phyloP scores from a whole-genome alignment of 192 early-diverging fungal genomes.

The Coemansia sp. region DNA sequence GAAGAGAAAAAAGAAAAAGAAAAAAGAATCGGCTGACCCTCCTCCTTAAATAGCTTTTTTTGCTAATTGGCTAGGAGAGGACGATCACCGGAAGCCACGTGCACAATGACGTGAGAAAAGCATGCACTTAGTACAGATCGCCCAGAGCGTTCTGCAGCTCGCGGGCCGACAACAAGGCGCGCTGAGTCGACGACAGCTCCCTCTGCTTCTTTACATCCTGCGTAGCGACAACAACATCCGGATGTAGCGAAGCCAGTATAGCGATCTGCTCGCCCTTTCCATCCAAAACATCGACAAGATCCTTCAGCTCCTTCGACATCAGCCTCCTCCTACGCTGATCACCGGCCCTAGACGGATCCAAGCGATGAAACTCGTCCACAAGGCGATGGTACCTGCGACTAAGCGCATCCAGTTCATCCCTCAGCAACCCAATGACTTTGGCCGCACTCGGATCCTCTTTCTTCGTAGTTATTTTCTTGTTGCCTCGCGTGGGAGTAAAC shows the following conservation, averaged over 20 bases:
- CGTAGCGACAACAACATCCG: not conserved
- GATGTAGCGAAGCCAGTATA: constrained; percentile 40
- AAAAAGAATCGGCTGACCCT: not conserved
- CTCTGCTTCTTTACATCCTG: not conserved
- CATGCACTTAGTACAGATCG: constrained; percentile 29
- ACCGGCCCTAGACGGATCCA: constrained; percentile 23
- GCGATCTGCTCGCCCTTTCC: constrained; percentile 58
- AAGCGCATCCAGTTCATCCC: constrained; percentile 51
- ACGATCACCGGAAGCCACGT: not conserved
- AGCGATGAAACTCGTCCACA: constrained; percentile 32
- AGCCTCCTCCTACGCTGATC: constrained; percentile 33
- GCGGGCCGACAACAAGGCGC: constrained; percentile 34
- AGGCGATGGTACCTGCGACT: constrained; percentile 53
- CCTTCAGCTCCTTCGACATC: constrained; percentile 52
- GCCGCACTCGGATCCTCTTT: not conserved
- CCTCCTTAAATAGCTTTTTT: not conserved
- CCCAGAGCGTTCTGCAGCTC: constrained; percentile 49
- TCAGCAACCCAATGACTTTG: constrained; percentile 39
- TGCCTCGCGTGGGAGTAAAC: constrained; percentile 29
- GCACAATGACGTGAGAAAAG: not conserved
- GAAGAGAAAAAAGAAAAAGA: not conserved
- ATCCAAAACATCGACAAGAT: constrained; percentile 52
- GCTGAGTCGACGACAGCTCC: constrained; percentile 12
- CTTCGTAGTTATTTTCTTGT: not conserved
- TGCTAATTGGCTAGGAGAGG: not conserved